phyloP scores from a whole-genome alignment of 2,329 filamentous ascomycete genomes.

The Pseudogymnoascus sp. region DNA sequence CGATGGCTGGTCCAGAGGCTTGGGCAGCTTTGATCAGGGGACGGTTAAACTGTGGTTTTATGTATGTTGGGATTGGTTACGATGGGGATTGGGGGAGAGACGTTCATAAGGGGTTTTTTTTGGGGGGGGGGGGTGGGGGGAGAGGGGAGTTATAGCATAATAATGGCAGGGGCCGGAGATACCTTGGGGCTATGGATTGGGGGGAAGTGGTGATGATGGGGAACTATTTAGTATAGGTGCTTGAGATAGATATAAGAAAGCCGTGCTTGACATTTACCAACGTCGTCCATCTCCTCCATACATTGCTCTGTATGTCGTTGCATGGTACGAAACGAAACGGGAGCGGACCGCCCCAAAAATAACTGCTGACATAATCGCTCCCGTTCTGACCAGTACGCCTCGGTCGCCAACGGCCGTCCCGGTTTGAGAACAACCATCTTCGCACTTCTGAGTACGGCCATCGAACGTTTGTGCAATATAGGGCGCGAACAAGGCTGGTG shows the following conservation, averaged over 20 bases:
- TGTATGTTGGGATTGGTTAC: not conserved
- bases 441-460: constrained; percentile 2
- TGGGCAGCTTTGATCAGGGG: not conserved
- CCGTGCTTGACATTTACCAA: not conserved
- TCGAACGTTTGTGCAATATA: not conserved
- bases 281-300: too few relatives aligned
- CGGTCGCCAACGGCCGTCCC: not conserved
- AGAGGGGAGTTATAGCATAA: not conserved
- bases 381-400: not conserved
- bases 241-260: constrained; percentile 1
- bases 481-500: not conserved
- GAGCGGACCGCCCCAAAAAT: not conserved
- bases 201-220: not conserved
- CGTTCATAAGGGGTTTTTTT: not conserved
- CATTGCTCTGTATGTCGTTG: too few relatives aligned
- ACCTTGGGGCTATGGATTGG: not conserved
- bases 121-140: not conserved
- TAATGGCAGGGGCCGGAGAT: not conserved
- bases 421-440: constrained; percentile 5
- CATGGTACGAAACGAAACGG: not conserved
- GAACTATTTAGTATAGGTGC: not conserved
- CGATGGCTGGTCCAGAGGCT: not conserved
- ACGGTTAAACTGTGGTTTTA: not conserved
- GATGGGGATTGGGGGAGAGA: not conserved
- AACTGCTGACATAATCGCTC: not conserved